Evolutionary conservation across 108 stramenopile genomes (phyloP), one percentile per base, ranked within the genome.

Genomic region (Cyclotella baltica): DNA sequence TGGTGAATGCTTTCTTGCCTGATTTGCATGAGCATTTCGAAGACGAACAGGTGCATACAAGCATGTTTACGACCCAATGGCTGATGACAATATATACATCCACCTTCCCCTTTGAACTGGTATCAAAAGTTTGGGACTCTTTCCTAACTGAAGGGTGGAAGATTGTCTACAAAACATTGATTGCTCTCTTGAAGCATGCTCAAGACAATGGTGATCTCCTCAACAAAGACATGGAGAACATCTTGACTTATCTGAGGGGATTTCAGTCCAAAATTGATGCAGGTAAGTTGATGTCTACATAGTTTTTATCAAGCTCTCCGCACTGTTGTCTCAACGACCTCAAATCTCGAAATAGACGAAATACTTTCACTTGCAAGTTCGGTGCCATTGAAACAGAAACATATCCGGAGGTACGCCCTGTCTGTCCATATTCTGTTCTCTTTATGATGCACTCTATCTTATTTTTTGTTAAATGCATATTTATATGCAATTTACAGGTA

Each of bases 51-150:
- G 84, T 98, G 30, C 91, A 97, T 47, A 85, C 94, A 2, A 87
- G 93, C 47, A 99, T 99, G 99, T 99, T 92, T 73, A 96, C 96
- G 11, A 97, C 97, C 19, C 97, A 98, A 71, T 99, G 99, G 99
- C 67, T 98, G 33, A 67, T 99, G 69, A 98, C 98, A 11, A 80
- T 96, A 23, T 99, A 94, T 86, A 96, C 96, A 20, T 90, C 86
- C 79, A 87, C 83, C 33, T 98, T 99, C 83, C 93, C 94, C 33
- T 98, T 98, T 83, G 95, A 97, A 70, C 77, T 98, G 57, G 97
- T 97, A 23, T 74, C 88, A n/a, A 78, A 95, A 16, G 96, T 98
- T 27, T 98, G 97, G 97, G 99, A 99, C 69, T 76, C 66, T 67
- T 96, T 93, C 69, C 52, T 96, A 11, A 79, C 80, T 11, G 93